Evolutionary conservation across 1,139 yeast species (phyloP).

Genomic region (Protomyces lactucae-debilis): DNA sequence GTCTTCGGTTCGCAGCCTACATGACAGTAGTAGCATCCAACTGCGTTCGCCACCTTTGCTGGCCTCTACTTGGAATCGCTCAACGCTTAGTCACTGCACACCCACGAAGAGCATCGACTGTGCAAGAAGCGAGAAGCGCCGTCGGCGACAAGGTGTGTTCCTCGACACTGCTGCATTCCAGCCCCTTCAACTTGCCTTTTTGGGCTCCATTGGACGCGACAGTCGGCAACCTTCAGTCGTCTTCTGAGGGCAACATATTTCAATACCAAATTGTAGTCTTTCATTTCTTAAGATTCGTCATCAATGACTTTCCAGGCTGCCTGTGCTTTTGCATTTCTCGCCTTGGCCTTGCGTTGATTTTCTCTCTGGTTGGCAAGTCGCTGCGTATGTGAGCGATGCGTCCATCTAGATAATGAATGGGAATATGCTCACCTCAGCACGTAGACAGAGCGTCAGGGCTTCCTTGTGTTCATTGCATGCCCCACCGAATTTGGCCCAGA

Average conservation of each 20-base stretch:
- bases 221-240: neutral
- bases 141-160: neutral
- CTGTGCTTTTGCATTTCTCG: slow-evolving; percentile 10
- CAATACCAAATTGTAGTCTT: no score
- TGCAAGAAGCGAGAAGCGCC: neutral
- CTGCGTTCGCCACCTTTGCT: no score
- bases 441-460: slow-evolving; percentile 17
- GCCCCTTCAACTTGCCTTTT: neutral
- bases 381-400: neutral
- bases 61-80: no score
- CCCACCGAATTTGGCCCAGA: slow-evolving; percentile 16
- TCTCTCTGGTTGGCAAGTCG: slow-evolving; percentile 22
- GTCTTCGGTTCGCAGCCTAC: no score
- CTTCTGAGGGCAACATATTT: neutral
- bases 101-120: no score
- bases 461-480: slow-evolving; percentile 21
- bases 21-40: no score
- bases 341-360: slow-evolving; percentile 15
- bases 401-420: no score
- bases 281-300: slow-evolving; percentile 64
- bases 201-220: neutral
- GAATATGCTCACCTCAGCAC: slow-evolving; percentile 19
- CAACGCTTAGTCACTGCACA: no score
- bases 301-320: slow-evolving; percentile 49
- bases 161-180: neutral